Percentiles rank a stretch among this genome's conserved stretches.
Conservation (phyloP, 2,329 filamentous ascomycete species). For the Paraphoma chrysanthemicola region DNA sequence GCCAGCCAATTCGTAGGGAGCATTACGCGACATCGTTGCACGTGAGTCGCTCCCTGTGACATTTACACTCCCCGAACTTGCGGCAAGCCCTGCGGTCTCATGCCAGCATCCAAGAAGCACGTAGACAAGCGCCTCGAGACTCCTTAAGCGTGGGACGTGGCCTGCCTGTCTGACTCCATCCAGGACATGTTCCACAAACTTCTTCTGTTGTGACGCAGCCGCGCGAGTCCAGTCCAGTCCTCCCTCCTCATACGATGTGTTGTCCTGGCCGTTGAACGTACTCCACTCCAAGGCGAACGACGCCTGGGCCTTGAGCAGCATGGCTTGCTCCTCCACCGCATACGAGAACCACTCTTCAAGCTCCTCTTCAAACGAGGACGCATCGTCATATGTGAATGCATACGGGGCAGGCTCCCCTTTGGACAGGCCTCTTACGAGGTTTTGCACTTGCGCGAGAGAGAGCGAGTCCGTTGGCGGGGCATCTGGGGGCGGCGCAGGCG, state of each 20-base stretch:
- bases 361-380: conserved; percentile 76
- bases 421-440: conserved; percentile 54
- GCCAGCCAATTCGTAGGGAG: conserved; percentile 40
- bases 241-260: conserved; percentile 49
- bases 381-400: conserved; percentile 72
- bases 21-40: conserved; percentile 9
- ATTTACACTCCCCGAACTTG: conserved; percentile 8
- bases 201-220: conserved; percentile 60
- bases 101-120: conserved; percentile 58
- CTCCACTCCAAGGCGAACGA: conserved; percentile 80
- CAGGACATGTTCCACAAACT: conserved; percentile 62
- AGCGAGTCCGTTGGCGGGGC: conserved; percentile 51
- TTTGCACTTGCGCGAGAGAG: conserved; percentile 56
- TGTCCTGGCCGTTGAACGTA: conserved; percentile 46
- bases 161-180: conserved; percentile 39
- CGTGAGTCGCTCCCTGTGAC: conserved; percentile 19
- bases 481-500: conserved; percentile 39
- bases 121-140: conserved; percentile 55
- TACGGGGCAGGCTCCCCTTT: conserved; percentile 63
- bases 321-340: conserved; percentile 81
- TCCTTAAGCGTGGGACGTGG: conserved; percentile 38
- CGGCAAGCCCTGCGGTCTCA: conserved; percentile 54
- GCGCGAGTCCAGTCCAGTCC: conserved; percentile 71
- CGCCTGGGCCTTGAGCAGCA: conserved; percentile 75
- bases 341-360: conserved; percentile 98